Evolutionary conservation across 352 stramenopile species (phyloP).

Genomic region (Peronospora destructor): DNA sequence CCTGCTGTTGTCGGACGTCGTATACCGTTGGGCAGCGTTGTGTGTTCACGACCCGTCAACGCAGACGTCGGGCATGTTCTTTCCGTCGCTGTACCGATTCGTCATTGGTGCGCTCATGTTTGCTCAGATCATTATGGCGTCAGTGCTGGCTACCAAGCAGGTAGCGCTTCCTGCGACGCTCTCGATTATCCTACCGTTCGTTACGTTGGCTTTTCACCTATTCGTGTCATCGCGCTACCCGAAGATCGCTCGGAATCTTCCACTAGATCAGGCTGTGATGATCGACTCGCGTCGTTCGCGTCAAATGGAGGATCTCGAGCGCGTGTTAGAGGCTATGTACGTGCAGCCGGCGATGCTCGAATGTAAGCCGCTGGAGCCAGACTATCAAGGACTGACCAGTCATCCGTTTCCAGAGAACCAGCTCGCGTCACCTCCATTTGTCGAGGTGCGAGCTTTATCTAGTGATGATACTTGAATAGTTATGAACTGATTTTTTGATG

Average conservation of each 20-base stretch:
- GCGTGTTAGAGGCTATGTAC: conserved; percentile 58
- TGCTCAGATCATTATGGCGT: conserved; percentile 72
- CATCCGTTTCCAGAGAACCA: conserved; percentile 57
- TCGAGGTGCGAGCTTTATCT: conserved; percentile 35
- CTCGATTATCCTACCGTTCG: conserved; percentile 57
- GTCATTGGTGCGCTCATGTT: conserved; percentile 73
- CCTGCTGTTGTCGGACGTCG: conserved; percentile 62
- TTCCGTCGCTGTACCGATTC: conserved; percentile 77
- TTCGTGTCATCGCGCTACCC: conserved; percentile 67
- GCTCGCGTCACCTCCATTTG: conserved; percentile 50
- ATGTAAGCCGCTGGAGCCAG: conserved; percentile 55
- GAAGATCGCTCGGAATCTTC: conserved; percentile 57
- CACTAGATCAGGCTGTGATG: conserved; percentile 68
- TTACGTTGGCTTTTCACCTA: conserved; percentile 61
- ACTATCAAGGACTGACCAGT: conserved; percentile 68
- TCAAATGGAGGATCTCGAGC: conserved; percentile 50
- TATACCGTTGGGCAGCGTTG: conserved; percentile 66
- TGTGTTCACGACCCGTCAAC: conserved; percentile 69
- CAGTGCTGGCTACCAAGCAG: conserved; percentile 67
- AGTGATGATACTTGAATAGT: conserved; percentile 1
- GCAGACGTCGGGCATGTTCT: conserved; percentile 60
- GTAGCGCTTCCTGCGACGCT: conserved; percentile 50
- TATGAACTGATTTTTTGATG: conserved; percentile 14
- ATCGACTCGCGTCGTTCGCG: conserved; percentile 51
- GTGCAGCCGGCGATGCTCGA: conserved; percentile 59